Evolutionary conservation across 768 basidiomycete genomes (phyloP).

Genomic region (Termitomyces sp.): DNA sequence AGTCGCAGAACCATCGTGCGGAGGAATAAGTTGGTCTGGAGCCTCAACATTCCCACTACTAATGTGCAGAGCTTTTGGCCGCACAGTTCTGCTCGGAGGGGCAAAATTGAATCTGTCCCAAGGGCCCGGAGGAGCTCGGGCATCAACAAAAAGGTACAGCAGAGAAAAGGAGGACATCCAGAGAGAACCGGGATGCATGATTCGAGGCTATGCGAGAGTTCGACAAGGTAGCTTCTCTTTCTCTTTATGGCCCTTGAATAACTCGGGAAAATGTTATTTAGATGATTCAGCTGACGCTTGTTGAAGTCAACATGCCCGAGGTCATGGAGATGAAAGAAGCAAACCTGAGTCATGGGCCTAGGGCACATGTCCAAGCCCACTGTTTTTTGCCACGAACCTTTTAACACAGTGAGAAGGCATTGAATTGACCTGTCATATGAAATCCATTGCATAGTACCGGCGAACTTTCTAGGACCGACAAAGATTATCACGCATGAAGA

Average conservation of each 20-base stretch:
- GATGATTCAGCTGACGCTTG: background rate
- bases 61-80: constrained; percentile 22
- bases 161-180: background rate
- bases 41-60: constrained; percentile 20
- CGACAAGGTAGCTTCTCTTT: background rate
- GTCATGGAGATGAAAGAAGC: background rate
- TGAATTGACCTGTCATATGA: background rate
- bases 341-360: background rate
- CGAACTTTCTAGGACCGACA: background rate
- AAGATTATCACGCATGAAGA: background rate
- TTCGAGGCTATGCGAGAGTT: background rate
- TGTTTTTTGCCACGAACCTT: background rate
- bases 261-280: background rate
- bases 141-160: constrained; percentile 1
- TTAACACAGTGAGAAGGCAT: background rate
- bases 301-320: background rate
- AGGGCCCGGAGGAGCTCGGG: constrained; percentile 30
- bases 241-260: background rate
- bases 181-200: constrained; percentile 1
- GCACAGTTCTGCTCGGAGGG: constrained; percentile 24
- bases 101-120: constrained; percentile 41
- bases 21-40: constrained; percentile 20
- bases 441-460: too few species aligned
- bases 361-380: background rate
- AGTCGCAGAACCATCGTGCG: constrained; percentile 18